Percentiles rank a stretch among this genome's conserved stretches.
Evolutionary conservation across 1,139 yeast genomes (phyloP).

Genomic region (Eremothecium cymbalariae): DNA sequence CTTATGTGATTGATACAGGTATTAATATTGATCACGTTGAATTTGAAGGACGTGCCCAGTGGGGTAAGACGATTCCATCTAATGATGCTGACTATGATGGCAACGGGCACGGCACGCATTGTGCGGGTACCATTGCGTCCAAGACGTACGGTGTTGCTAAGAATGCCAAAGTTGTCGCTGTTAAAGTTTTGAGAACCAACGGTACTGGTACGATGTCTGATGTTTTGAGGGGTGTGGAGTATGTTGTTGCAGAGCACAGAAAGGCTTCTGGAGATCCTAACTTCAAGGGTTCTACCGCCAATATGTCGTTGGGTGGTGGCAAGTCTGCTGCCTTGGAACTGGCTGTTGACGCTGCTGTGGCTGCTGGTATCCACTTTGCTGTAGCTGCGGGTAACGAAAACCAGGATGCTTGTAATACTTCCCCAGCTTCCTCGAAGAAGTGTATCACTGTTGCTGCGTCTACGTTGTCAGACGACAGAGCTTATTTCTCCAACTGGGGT

Average conservation of each 20-base stretch:
- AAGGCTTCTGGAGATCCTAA: constrained; percentile 52
- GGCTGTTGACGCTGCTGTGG: constrained; percentile 79
- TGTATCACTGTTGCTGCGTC: constrained; percentile 82
- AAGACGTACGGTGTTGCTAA: constrained; percentile 72
- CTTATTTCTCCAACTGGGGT: constrained; percentile 77
- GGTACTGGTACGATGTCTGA: constrained; percentile 79
- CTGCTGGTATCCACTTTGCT: constrained; percentile 73
- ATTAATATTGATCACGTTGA: constrained; percentile 71
- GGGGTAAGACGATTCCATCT: constrained; percentile 87
- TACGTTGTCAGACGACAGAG: constrained; percentile 64
- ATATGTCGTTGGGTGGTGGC: constrained; percentile 88
- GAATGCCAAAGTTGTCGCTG: constrained; percentile 65
- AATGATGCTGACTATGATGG: constrained; percentile 83
- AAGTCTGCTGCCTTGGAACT: constrained; percentile 71
- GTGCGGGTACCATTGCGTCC: constrained; percentile 81
- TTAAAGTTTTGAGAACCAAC: constrained; percentile 65
- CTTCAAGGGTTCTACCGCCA: constrained; percentile 79
- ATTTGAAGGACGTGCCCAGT: constrained; percentile 82
- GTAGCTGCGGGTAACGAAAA: constrained; percentile 88
- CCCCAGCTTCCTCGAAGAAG: constrained; percentile 71
- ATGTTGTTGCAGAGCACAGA: constrained; percentile 57
- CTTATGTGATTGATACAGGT: constrained; percentile 89
- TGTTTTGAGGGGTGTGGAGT: constrained; percentile 74
- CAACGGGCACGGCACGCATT: constrained; percentile 85
- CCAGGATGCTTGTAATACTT: constrained; percentile 75